These are phyloP conservation scores for Termitomyces eurrhizus DNA, from an alignment of 768 basidiomycete species.

Conservation along the genomic window DNA sequence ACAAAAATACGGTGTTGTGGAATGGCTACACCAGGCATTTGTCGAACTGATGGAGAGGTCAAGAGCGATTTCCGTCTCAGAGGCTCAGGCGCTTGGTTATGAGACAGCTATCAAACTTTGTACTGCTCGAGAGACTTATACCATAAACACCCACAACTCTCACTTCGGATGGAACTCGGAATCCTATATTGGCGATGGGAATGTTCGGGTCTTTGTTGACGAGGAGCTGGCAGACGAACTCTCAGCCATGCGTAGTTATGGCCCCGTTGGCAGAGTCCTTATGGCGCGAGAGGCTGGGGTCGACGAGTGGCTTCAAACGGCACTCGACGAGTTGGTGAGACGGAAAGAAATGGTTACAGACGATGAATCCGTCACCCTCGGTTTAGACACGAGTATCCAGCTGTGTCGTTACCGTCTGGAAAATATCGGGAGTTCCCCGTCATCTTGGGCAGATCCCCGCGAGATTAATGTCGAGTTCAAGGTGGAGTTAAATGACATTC, in stretches of 20 bases:
- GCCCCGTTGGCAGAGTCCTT: background rate
- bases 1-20: background rate
- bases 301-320: background rate
- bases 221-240: background rate
- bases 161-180: background rate
- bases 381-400: background rate
- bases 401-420: background rate
- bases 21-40: background rate
- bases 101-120: background rate
- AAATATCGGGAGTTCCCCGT: background rate
- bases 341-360: background rate
- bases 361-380: background rate
- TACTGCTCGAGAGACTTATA: background rate
- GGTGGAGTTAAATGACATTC: background rate
- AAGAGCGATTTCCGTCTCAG: no score
- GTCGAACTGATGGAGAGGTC: background rate
- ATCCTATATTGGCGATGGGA: background rate
- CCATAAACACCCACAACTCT: background rate
- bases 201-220: background rate
- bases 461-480: background rate
- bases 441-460: background rate
- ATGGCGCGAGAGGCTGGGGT: background rate
- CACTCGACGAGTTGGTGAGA: background rate
- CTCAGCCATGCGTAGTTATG: background rate
- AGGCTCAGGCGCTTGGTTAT: background rate